Evolutionary conservation across 768 basidiomycete species (phyloP).

Genomic region (Psilocybe cyanescens): DNA sequence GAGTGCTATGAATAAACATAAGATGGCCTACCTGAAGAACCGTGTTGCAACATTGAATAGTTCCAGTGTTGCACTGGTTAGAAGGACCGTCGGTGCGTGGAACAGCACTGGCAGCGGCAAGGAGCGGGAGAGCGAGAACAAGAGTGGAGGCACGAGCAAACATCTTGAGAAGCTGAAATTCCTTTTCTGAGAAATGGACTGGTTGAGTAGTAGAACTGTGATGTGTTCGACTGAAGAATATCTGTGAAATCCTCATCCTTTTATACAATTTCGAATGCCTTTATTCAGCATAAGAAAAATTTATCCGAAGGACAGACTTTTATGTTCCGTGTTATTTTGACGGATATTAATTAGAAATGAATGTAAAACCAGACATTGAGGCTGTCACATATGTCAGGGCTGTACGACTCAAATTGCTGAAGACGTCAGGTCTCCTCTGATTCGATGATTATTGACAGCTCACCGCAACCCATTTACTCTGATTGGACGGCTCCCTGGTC

Average conservation of each 20-base stretch:
- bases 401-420: not conserved
- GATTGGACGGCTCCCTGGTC: not conserved
- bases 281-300: not conserved
- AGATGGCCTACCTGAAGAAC: too few species aligned
- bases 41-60: not conserved
- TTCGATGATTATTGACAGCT: not conserved
- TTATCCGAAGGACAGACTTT: not conserved
- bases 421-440: not conserved
- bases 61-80: conserved; percentile 31
- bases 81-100: conserved; percentile 17
- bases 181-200: conserved; percentile 3
- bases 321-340: not conserved
- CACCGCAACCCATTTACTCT: not conserved
- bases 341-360: not conserved
- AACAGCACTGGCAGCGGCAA: conserved; percentile 24
- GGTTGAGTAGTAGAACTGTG: conserved; percentile 9
- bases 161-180: conserved; percentile 20
- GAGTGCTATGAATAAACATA: too few species aligned
- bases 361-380: not conserved
- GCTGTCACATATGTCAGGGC: not conserved
- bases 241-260: not conserved
- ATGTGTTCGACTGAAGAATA: conserved; percentile 8
- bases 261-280: conserved; percentile 5
- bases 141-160: conserved; percentile 19
- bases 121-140: conserved; percentile 25